phyloP scores from a whole-genome alignment of 805 yeast species.

The Candida adriatica region DNA sequence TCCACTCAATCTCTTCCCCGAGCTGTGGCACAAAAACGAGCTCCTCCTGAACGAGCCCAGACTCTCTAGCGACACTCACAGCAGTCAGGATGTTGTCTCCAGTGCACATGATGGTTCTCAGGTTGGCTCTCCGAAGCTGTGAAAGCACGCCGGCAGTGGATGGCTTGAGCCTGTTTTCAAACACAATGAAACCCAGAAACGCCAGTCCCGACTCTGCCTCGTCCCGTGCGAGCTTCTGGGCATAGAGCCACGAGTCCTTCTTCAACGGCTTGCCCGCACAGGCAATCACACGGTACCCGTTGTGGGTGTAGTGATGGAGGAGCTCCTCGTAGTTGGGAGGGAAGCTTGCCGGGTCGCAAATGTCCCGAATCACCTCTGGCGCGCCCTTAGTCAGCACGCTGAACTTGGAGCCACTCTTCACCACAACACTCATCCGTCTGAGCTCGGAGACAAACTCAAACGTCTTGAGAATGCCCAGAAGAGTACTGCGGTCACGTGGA shows the following conservation, averaged over 20 bases:
- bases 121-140: slow-evolving; percentile 56
- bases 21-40: slow-evolving; percentile 59
- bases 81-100: slow-evolving; percentile 97
- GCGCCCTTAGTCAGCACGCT: slow-evolving; percentile 86
- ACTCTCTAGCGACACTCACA: slow-evolving; percentile 84
- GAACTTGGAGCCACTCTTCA: slow-evolving; percentile 38
- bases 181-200: slow-evolving; percentile 84
- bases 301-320: slow-evolving; percentile 81
- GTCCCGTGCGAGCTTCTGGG: slow-evolving; percentile 49
- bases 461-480: slow-evolving; percentile 42
- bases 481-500: slow-evolving; percentile 34
- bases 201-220: slow-evolving; percentile 61
- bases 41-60: slow-evolving; percentile 50
- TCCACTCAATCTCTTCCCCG: slow-evolving; percentile 45
- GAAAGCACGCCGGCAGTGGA: slow-evolving; percentile 56
- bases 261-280: slow-evolving; percentile 63
- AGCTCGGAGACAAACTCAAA: slow-evolving; percentile 82
- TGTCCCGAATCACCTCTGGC: slow-evolving; percentile 82
- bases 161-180: slow-evolving; percentile 83
- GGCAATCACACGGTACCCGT: slow-evolving; percentile 93
- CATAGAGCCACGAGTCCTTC: slow-evolving; percentile 39
- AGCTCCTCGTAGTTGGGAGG: slow-evolving; percentile 72
- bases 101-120: slow-evolving; percentile 92
- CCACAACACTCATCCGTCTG: slow-evolving; percentile 86
- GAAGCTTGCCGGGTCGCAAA: slow-evolving; percentile 64